phyloP scores from a whole-genome alignment of 2,329 filamentous ascomycete species.

The Botrytis galanthina region DNA sequence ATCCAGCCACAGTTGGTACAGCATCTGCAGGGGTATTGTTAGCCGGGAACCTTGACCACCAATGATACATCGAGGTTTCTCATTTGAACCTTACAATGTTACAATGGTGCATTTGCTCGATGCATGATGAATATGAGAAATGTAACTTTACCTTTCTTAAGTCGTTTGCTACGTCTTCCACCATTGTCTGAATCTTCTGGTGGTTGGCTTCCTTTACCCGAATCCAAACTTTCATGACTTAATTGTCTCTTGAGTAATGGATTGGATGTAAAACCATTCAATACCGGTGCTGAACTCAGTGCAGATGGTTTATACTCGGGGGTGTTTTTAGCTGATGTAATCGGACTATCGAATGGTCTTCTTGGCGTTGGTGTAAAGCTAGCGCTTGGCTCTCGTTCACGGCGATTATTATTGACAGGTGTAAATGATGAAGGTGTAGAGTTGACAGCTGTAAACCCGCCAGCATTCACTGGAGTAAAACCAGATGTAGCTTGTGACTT shows the following conservation, averaged over 20 bases:
- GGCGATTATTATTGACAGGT: conserved; percentile 47
- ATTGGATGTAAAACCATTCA: conserved; percentile 51
- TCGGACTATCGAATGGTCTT: conserved; percentile 58
- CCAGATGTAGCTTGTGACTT: conserved; percentile 34
- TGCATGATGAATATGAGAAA: conserved; percentile 12
- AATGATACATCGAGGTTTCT: conserved; percentile 27
- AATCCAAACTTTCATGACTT: conserved; percentile 52
- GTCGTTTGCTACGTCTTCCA: conserved; percentile 83
- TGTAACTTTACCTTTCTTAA: conserved; percentile 73
- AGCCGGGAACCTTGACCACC: conserved; percentile 36
- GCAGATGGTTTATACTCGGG: conserved; percentile 60
- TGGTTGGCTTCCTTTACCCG: conserved; percentile 35
- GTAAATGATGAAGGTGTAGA: conserved; percentile 52
- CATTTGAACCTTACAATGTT: conserved; percentile 18
- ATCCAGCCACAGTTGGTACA: conserved; percentile 85
- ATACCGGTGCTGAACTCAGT: conserved; percentile 50
- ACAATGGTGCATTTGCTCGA: conserved; percentile 9
- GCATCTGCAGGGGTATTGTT: conserved; percentile 49
- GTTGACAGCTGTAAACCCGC: conserved; percentile 67
- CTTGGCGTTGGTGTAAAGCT: conserved; percentile 51
- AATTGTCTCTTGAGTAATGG: conserved; percentile 72
- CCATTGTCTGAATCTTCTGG: conserved; percentile 55
- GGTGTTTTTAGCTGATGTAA: conserved; percentile 61
- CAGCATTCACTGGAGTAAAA: conserved; percentile 45
- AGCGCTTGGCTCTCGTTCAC: conserved; percentile 52